Base-by-base conservation (phyloP, 1,139 yeast species). In the Chernovozyma aurita region DNA sequence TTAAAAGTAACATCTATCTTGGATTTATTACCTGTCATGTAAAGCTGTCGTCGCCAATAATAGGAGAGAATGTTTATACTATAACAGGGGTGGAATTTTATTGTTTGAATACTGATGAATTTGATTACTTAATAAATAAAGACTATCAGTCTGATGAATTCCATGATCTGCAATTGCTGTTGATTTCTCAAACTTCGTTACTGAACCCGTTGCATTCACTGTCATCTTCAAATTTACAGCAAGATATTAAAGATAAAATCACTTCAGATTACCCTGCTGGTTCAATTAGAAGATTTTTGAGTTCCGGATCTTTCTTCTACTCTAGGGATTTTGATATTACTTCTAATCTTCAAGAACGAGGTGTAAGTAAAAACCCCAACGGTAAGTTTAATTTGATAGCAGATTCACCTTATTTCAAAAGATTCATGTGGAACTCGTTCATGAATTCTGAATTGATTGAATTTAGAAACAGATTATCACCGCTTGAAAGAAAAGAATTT, bases 291-390 rank as follows among this genome's bases (percentile, higher is more conserved):
- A 74, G 74, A 45, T 55, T 82, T 11, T 59, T 83, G 21, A 67
- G 78, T 12, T 73, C 72, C 48, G 92, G 87, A 0, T 66, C 78
- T 2, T 84, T 83, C 50, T 83, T 74, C 49, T 83, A 73, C 54
- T 80, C 88, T 0, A 65, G 70, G 25, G 72, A 78, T 40, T 81
- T 80, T 50, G 92, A 84, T 53, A 57, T 83, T 25, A 77, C 86
- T 0, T 75, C 78, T 20, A 72, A 65, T 24, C 44, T 80, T 3
- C 87, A 82, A 53, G 84, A 75, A 43, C 58, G 88, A 46, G 30
- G 38, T 13, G 12, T 20, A 16, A 15, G 20, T 15, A 7, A 14
- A 9, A 17, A 12, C 13, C 24, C 35, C 3, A 66, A 68, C 4
- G 40, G 59, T 9, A 41, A 49, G 9, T 63, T 59, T 40, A 46